Conservation (phyloP, 2,329 filamentous ascomycete species). For the Colletotrichum tofieldiae region DNA sequence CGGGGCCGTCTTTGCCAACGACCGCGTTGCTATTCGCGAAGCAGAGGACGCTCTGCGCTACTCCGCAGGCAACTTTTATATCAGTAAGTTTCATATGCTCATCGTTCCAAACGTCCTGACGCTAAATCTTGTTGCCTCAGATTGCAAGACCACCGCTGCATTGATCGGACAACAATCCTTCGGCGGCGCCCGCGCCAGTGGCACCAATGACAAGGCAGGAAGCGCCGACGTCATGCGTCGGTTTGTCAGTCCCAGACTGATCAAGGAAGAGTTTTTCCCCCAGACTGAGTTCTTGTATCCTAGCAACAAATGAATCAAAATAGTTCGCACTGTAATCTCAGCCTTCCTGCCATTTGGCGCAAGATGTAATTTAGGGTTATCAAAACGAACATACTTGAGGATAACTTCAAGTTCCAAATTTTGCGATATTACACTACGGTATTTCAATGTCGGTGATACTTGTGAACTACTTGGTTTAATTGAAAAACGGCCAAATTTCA, state of each 20-base stretch:
- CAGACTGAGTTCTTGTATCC: conserved; percentile 60
- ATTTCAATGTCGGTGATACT: too few relatives aligned
- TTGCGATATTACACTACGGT: too few relatives aligned
- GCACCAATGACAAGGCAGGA: conserved; percentile 82
- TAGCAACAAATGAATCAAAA: conserved; percentile 58
- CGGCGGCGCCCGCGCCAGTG: conserved; percentile 77
- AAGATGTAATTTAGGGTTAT: background rate
- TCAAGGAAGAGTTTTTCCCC: conserved; percentile 80
- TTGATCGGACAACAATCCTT: conserved; percentile 84
- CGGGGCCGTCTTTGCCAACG: conserved; percentile 81
- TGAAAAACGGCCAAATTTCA: too few relatives aligned
- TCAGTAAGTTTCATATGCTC: conserved; percentile 60
- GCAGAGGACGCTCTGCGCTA: conserved; percentile 82
- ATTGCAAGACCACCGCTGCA: conserved; percentile 84
- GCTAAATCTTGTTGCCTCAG: background rate
- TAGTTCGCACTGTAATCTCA: background rate
- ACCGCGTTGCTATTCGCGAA: conserved; percentile 75
- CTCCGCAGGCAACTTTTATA: conserved; percentile 86
- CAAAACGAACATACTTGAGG: background rate
- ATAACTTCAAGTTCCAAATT: background rate
- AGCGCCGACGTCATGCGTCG: conserved; percentile 74
- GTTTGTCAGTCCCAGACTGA: conserved; percentile 77
- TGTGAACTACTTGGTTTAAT: too few relatives aligned
- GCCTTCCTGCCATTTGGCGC: background rate
- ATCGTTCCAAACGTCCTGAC: too few relatives aligned